Base-by-base conservation (phyloP, 768 basidiomycete species). In the Lepiota venenata region DNA sequence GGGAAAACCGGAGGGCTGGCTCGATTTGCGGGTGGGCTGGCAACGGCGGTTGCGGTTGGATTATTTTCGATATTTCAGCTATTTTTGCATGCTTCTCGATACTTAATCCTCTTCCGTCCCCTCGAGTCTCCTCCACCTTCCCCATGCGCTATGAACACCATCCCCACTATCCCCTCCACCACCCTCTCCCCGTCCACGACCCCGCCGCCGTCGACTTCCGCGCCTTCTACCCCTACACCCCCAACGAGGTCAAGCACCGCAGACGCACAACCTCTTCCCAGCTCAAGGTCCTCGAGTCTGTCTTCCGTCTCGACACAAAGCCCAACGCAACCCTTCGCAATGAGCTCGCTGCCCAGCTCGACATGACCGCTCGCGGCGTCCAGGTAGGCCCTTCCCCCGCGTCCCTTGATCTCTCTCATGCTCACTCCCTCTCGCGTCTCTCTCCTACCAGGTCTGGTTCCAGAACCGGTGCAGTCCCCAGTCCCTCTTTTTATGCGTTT, bases 291-390 rank as follows among this genome's bases (percentile, higher is more conserved):
- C 84, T 98, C 60, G 96, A 98, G 69, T 76, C 81, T 55, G 78
- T 93, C 61, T 98, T 96, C 71, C 83, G 82, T 62, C 77, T 80
- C 61, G 93, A 94, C 71, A 91, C 91, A 52, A 98, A 98, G 69
- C 95, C 96, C 14, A 94, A 93, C 68, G 87, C 85, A 37, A 72
- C 79, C 6, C 73, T 88, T 36, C 80, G 96, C 61, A 91, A 90
- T 68, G 77, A 82, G 58, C 82, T 98, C 50, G 88, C 93, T 0
- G 72, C 78, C 9, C 79, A 93, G 71, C 82, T 98, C 54, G 86
- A 85, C 58, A 98, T 98, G 95, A 89, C 91, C 9, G 84, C 93
- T 18, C 77, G 95, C 56, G 93, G 92, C n/a, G 91, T 98, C 2
- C 95, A 98, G 81, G 95, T 96, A 54, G 45, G 77, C 12, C 35